Base-by-base conservation (phyloP, 2,329 filamentous ascomycete genomes). In the Aspergillus tubingensis region DNA sequence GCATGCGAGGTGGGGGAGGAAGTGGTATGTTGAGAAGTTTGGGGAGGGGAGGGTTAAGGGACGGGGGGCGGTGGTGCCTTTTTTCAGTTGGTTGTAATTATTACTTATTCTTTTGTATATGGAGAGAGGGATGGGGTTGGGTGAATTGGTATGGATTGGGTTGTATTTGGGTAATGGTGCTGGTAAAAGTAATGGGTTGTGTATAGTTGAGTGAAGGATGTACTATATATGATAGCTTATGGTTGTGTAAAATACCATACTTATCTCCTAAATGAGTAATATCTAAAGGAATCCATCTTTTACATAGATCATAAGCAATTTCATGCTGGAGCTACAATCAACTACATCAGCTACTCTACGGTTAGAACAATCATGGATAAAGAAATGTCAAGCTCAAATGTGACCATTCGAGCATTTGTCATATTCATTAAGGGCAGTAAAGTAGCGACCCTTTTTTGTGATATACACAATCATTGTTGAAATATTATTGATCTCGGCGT, bases 21-120 rank as follows among this genome's bases (percentile, higher is more conserved):
- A 83, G 70, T 99, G 95, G 95, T 99, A 99, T 76, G 80, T 88
- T 60, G 83, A 91, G 71, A 91, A 84, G 76, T 99, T 99, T 83
- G 94, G 94, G 10, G 87, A 88, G 79, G 89, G 96, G 52, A 90
- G 88, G 77, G 85, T 96, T 63, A 86, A 85, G 52, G 85, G 83
- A 30, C 86, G 88, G 73, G 93, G 91, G 79, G 91, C 91, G 5
- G 85, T 94, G 27, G 82, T 90, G 68, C 88, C 88, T 23, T 83
- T 83, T 23, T 67, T 85, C 61, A 52, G 67, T 8, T 77, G 72
- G 71, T 59, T 79, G 66, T 78, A 61, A 72, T 30, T 11, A 27
- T 52, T 36, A 32, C 11, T 21, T 57, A 15, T n/a, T 49, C 19
- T 38, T 54, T 39, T 51, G 54, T 19, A 19, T 19, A 19, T 19